phyloP scores from a whole-genome alignment of 192 early-diverging fungal genomes.

The Ambispora gerdemannii region DNA sequence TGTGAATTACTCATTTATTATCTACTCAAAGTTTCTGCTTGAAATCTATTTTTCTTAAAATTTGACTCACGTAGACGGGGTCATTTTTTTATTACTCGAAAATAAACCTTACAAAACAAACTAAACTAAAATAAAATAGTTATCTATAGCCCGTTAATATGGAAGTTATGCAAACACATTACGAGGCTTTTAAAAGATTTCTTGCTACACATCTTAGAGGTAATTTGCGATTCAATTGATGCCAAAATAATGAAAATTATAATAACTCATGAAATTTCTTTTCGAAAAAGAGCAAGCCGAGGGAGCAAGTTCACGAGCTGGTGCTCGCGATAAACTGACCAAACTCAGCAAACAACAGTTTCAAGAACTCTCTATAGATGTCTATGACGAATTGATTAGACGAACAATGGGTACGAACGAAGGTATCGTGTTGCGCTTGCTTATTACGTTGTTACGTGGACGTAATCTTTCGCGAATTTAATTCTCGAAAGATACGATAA shows the following conservation, averaged over 20 bases:
- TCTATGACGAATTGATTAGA: constrained; percentile 90
- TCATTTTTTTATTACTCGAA: too few relatives aligned
- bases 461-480: neutral
- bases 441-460: neutral
- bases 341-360: constrained; percentile 80
- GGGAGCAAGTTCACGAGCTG: constrained; percentile 43
- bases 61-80: too few relatives aligned
- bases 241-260: neutral
- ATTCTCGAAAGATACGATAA: neutral
- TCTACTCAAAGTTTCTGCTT: too few relatives aligned
- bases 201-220: constrained; percentile 49
- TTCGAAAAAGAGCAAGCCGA: constrained; percentile 40
- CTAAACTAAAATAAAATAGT: too few relatives aligned
- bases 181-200: constrained; percentile 50
- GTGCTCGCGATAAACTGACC: constrained; percentile 72
- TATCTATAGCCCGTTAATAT: too few relatives aligned
- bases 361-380: constrained; percentile 91
- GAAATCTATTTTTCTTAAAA: too few relatives aligned
- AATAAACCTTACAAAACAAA: too few relatives aligned
- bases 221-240: constrained; percentile 18
- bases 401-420: constrained; percentile 53
- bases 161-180: constrained; percentile 51
- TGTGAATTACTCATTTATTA: too few relatives aligned
- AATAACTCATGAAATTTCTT: too few relatives aligned
- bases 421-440: constrained; percentile 42